Conservation (phyloP, 2,329 filamentous ascomycete genomes). For the Xylariomycetidae sp. region DNA sequence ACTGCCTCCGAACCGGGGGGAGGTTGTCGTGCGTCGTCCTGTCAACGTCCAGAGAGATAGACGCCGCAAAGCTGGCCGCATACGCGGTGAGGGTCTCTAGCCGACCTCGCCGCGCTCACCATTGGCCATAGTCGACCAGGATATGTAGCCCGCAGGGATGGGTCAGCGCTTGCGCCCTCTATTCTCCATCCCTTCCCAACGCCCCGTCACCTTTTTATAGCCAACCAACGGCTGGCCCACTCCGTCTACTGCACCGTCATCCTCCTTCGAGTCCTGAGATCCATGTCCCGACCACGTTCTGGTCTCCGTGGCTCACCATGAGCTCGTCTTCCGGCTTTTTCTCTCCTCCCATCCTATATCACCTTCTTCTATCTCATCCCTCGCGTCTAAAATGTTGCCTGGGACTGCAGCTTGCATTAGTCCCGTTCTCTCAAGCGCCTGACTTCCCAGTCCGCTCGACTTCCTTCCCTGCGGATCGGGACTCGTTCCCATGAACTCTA, state of each 20-base stretch:
- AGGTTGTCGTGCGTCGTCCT: neutral
- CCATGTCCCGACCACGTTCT: constrained; percentile 10
- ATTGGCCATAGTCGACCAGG: constrained; percentile 21
- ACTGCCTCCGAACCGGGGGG: constrained; percentile 15
- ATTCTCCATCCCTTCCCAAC: constrained; percentile 17
- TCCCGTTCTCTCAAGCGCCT: constrained; percentile 17
- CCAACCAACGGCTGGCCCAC: constrained; percentile 27
- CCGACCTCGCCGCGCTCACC: constrained; percentile 17
- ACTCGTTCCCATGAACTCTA: constrained; percentile 8
- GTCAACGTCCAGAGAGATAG: constrained; percentile 13
- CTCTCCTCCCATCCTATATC: constrained; percentile 8
- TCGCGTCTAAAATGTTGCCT: constrained; percentile 23
- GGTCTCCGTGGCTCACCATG: constrained; percentile 13
- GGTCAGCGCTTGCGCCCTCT: constrained; percentile 33
- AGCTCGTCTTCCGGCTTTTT: constrained; percentile 9
- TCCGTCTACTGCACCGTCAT: constrained; percentile 17
- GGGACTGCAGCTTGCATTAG: constrained; percentile 24
- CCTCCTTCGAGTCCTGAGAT: constrained; percentile 9
- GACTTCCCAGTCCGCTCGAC: constrained; percentile 1
- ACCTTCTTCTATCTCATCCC: constrained; percentile 16
- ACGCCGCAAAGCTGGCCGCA: constrained; percentile 19
- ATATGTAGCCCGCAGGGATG: constrained; percentile 19
- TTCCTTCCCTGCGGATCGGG: constrained; percentile 13
- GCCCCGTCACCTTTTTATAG: constrained; percentile 30
- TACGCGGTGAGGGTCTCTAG: constrained; percentile 19